phyloP scores from a whole-genome alignment of 352 stramenopile species.

The Stephanocyclus meneghinianus region DNA sequence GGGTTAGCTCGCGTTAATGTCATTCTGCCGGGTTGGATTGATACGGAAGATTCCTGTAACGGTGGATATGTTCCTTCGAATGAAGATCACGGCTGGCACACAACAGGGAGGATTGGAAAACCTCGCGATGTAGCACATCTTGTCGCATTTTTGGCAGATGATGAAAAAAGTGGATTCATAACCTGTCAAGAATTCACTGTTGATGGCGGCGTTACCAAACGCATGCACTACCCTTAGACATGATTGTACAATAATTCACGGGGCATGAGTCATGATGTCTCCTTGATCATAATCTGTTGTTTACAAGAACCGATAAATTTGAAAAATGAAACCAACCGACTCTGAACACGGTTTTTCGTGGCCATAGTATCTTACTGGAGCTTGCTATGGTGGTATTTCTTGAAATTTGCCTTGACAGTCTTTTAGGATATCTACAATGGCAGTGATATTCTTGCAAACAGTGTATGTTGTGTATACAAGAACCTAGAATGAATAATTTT shows the following conservation, averaged over 20 bases:
- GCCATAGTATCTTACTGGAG: too few relatives aligned
- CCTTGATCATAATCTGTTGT: too few relatives aligned
- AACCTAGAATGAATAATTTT: too few relatives aligned
- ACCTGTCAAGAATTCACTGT: conserved; percentile 32
- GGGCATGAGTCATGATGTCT: too few relatives aligned
- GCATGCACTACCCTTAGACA: conserved; percentile 28
- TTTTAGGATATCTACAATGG: too few relatives aligned
- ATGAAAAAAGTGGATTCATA: conserved; percentile 27
- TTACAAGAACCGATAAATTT: too few relatives aligned
- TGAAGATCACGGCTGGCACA: conserved; percentile 24
- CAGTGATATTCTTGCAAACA: too few relatives aligned
- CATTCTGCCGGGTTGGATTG: conserved; percentile 30
- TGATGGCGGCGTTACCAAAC: conserved; percentile 27
- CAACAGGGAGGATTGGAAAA: conserved; percentile 16
- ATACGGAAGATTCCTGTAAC: conserved; percentile 18
- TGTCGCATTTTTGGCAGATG: conserved; percentile 29
- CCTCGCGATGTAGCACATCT: conserved; percentile 23
- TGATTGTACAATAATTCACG: neutral
- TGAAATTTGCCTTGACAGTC: too few relatives aligned
- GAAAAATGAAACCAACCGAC: too few relatives aligned
- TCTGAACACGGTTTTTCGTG: too few relatives aligned
- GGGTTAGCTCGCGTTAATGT: conserved; percentile 23
- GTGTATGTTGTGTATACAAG: too few relatives aligned
- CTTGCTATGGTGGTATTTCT: too few relatives aligned
- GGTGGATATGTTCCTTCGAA: conserved; percentile 12